phyloP scores from a whole-genome alignment of 768 basidiomycete genomes.

The Roridomyces roridus region DNA sequence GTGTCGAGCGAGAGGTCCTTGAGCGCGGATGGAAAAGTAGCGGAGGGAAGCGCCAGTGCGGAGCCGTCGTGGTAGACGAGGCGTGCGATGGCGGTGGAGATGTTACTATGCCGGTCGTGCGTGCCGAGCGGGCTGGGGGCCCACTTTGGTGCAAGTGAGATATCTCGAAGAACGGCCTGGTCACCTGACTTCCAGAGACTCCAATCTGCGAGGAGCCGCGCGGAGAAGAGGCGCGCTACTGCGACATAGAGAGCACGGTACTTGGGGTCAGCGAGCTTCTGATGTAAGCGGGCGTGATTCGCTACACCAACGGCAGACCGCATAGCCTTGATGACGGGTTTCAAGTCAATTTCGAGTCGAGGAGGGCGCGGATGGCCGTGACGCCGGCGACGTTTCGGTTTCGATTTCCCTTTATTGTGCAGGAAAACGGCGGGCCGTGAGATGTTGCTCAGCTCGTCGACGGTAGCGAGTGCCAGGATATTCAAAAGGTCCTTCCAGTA shows the following conservation, averaged over 20 bases:
- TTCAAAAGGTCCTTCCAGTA: conserved; percentile 82
- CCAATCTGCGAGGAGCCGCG: conserved; percentile 57
- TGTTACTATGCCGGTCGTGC: conserved; percentile 70
- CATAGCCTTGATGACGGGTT: conserved; percentile 28
- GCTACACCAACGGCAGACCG: conserved; percentile 30
- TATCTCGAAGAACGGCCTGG: conserved; percentile 40
- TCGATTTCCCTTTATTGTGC: conserved; percentile 28
- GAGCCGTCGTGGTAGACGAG: conserved; percentile 49
- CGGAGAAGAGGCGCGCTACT: conserved; percentile 65
- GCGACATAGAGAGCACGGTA: conserved; percentile 70
- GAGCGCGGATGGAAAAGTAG: conserved; percentile 37
- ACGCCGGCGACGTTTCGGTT: not conserved
- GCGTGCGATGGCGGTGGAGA: conserved; percentile 65
- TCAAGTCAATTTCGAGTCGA: conserved; percentile 1
- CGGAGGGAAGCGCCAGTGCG: conserved; percentile 23
- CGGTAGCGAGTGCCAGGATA: conserved; percentile 64
- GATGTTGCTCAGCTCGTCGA: conserved; percentile 51
- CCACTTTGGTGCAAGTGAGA: conserved; percentile 74
- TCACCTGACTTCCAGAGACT: conserved; percentile 39
- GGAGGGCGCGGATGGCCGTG: not conserved
- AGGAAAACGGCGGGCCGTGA: conserved; percentile 31
- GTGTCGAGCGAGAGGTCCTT: conserved; percentile 30
- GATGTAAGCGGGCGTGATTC: conserved; percentile 42
- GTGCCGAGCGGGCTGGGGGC: conserved; percentile 63
- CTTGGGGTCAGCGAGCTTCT: conserved; percentile 51